Conservation (phyloP, 148 eudicot species). For the Selenicereus undatus region DNA sequence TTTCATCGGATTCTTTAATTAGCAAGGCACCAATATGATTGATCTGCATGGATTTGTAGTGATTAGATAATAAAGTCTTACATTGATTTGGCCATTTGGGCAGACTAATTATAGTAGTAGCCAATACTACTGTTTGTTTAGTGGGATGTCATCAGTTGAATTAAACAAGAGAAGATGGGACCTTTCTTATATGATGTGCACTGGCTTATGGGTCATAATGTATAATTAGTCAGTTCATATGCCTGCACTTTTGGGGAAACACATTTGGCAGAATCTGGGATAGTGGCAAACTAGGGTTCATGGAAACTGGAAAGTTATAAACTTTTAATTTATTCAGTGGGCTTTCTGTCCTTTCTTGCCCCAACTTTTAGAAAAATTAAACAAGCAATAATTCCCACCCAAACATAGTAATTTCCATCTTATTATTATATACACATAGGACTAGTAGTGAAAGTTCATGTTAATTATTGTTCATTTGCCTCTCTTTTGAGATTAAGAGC, state of each 20-base stretch:
- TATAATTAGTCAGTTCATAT: conserved; percentile 7
- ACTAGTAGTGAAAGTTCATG: no score
- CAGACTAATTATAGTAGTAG: no score
- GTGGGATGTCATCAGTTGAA: no score
- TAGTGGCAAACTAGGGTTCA: conserved; percentile 15
- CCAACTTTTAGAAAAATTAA: not conserved
- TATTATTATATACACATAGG: no score
- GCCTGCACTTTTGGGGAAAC: conserved; percentile 21
- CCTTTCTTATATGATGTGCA: not conserved
- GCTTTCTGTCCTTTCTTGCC: not conserved
- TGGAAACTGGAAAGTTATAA: not conserved
- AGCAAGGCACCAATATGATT: no score
- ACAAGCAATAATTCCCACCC: not conserved
- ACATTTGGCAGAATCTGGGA: conserved; percentile 4
- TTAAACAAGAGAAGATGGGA: conserved; percentile 6
- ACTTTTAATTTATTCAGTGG: not conserved
- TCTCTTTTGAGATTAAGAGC: no score
- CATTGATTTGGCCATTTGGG: no score
- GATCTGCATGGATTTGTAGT: no score
- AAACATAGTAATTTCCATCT: not conserved
- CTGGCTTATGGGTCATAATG: not conserved
- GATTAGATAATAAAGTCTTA: no score
- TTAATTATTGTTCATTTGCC: no score
- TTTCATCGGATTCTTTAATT: no score
- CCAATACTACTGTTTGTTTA: no score